These are phyloP conservation scores for Citropsis articulata DNA, from an alignment of 345 rosid genomes.

Conservation along the genomic window DNA sequence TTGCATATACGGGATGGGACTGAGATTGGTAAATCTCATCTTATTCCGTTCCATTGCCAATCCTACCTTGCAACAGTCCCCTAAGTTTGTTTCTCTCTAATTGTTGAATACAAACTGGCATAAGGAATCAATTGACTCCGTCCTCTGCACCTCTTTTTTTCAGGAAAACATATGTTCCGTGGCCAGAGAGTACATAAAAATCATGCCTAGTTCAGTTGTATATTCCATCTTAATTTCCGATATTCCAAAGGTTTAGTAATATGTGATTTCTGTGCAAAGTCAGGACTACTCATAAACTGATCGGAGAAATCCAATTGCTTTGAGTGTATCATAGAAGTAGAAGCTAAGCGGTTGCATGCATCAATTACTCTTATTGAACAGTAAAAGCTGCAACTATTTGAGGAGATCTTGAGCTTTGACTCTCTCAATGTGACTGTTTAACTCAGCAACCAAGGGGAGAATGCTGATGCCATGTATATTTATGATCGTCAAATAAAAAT, in stretches of 20 bases:
- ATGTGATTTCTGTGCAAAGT: slow-evolving; percentile 24
- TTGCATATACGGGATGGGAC: no score
- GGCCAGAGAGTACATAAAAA: slow-evolving; percentile 27
- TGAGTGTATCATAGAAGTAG: slow-evolving; percentile 9
- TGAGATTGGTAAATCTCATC: no score
- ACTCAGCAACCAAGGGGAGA: slow-evolving; percentile 12
- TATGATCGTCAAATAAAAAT: neutral
- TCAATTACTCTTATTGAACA: neutral
- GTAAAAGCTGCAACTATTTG: slow-evolving; percentile 10
- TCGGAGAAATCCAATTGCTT: slow-evolving; percentile 9
- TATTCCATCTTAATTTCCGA: slow-evolving; percentile 18
- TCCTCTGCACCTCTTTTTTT: neutral
- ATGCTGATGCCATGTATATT: slow-evolving; percentile 32
- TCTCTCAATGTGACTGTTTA: neutral
- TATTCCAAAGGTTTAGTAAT: neutral
- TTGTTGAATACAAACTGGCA: neutral
- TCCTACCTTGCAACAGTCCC: neutral
- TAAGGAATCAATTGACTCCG: neutral
- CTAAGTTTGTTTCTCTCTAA: neutral
- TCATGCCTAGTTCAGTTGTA: slow-evolving; percentile 25
- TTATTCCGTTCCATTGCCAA: no score
- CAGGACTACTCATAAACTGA: slow-evolving; percentile 4
- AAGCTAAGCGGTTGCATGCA: neutral
- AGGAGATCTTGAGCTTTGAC: neutral
- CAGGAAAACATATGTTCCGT: slow-evolving; percentile 27